These are phyloP conservation scores for Vigna mungo DNA, from an alignment of 306 rosid species.

Conservation along the genomic window DNA sequence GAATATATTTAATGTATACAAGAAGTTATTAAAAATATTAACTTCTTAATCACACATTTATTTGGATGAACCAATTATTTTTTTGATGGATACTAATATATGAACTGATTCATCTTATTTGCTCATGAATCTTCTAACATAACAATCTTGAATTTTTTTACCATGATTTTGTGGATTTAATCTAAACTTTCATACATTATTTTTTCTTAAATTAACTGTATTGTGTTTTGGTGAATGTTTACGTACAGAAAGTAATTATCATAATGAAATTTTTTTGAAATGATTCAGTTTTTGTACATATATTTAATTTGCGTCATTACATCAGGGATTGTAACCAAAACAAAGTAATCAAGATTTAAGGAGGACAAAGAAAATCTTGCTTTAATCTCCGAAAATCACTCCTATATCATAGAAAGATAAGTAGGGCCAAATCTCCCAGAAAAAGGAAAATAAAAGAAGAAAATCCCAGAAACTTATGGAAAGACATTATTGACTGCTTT, in stretches of 20 bases:
- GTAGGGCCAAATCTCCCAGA: background rate
- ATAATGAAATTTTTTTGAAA: background rate
- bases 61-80: background rate
- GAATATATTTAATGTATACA: no score
- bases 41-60: background rate
- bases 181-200: no score
- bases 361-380: conserved; percentile 27
- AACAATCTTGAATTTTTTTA: no score
- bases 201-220: no score
- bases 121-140: no score
- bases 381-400: conserved; percentile 41
- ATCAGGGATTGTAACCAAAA: background rate
- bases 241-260: background rate
- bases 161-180: no score
- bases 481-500: background rate
- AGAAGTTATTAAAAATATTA: no score
- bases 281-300: background rate
- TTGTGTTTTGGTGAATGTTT: background rate
- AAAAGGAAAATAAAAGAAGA: background rate
- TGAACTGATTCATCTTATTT: background rate
- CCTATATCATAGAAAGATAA: background rate
- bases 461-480: background rate
- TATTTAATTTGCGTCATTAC: background rate
- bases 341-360: background rate
- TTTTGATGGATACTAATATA: background rate